These are phyloP conservation scores for Leucosporidium scottii DNA, from an alignment of 768 basidiomycete species.

Conservation along the genomic window DNA sequence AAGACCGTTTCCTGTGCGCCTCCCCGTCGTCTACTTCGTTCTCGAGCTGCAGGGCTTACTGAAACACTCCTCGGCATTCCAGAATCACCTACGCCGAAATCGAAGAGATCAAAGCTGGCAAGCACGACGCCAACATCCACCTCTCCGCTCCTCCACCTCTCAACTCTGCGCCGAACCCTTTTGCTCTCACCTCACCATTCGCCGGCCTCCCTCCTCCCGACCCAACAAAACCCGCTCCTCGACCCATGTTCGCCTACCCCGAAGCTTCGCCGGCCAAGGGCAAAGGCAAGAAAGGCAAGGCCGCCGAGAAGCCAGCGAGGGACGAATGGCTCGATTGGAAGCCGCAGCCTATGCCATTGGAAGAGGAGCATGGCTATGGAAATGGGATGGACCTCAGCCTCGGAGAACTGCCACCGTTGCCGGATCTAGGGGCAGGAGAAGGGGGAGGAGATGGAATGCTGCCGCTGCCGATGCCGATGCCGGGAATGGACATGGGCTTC, in stretches of 20 bases:
- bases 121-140: slow-evolving; percentile 16
- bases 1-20: slow-evolving; percentile 29
- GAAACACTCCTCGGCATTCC: not conserved
- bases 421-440: too few species aligned
- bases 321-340: not conserved
- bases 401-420: too few species aligned
- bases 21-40: not conserved
- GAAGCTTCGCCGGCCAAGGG: not conserved
- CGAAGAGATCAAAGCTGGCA: slow-evolving; percentile 22
- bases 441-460: too few species aligned
- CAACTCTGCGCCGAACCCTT: not conserved
- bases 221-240: too few species aligned
- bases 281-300: not conserved
- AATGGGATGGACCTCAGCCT: too few species aligned
- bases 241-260: too few species aligned
- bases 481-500: too few species aligned
- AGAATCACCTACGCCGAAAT: slow-evolving; percentile 28
- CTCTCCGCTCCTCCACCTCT: not conserved
- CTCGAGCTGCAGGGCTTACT: not conserved
- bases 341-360: not conserved
- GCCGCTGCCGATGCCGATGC: too few species aligned
- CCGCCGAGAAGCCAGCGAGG: not conserved
- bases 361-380: not conserved
- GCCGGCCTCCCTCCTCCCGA: too few species aligned
- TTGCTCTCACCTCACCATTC: too few species aligned